Conservation (phyloP, 2,329 filamentous ascomycete genomes). For the Hansfordia pulvinata region DNA sequence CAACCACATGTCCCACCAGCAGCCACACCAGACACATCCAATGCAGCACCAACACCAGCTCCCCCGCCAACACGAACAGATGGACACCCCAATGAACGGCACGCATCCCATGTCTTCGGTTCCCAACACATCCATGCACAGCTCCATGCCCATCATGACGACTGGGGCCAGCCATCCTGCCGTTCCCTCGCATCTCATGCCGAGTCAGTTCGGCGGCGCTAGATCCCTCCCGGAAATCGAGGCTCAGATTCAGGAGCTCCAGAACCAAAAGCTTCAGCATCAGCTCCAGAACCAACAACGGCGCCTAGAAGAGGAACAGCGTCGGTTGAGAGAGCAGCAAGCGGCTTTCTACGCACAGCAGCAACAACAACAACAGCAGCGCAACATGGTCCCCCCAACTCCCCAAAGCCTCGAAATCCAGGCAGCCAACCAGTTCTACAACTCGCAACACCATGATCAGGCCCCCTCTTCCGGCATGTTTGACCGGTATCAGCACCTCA, state of each 20-base stretch:
- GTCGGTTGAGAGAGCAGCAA: conserved; percentile 23
- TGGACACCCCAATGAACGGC: conserved; percentile 37
- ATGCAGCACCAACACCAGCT: too few relatives aligned
- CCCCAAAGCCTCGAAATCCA: conserved; percentile 72
- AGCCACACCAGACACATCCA: too few relatives aligned
- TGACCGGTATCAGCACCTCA: conserved; percentile 52
- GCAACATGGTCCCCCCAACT: conserved; percentile 57
- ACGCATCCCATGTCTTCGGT: conserved; percentile 24
- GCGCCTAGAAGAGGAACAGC: conserved; percentile 42
- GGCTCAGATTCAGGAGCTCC: conserved; percentile 51
- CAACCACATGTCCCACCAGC: conserved; percentile 23
- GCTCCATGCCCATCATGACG: conserved; percentile 34
- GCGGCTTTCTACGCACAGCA: conserved; percentile 37
- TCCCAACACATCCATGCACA: conserved; percentile 24
- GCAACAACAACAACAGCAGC: conserved; percentile 30
- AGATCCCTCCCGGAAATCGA: conserved; percentile 47
- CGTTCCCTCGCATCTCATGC: conserved; percentile 30
- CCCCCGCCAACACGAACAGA: conserved; percentile 20
- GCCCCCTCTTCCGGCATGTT: conserved; percentile 46
- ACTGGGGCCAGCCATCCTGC: conserved; percentile 27
- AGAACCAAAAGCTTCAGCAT: conserved; percentile 48
- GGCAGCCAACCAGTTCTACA: conserved; percentile 45
- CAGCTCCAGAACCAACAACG: conserved; percentile 46
- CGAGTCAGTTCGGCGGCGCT: conserved; percentile 28
- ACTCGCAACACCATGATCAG: conserved; percentile 41